phyloP scores from a whole-genome alignment of 2,329 filamentous ascomycete species.

The Cordyceps cateniannulata region DNA sequence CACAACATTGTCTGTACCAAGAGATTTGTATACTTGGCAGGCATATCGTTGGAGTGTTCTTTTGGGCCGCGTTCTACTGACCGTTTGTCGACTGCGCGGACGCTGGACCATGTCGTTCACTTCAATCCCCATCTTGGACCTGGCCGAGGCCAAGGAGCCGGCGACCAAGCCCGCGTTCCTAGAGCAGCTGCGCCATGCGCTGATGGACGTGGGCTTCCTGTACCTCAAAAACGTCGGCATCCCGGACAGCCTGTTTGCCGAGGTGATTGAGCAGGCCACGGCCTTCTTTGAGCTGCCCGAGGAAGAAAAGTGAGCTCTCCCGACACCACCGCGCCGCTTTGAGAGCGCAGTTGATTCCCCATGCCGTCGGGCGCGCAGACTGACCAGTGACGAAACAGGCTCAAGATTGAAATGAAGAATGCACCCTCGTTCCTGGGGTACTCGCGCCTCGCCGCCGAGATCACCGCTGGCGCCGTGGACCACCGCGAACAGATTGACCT shows the following conservation, averaged over 20 bases:
- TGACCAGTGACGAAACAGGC: conserved; percentile 21
- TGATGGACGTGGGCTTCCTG: conserved; percentile 82
- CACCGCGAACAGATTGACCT: conserved; percentile 85
- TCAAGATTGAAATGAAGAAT: conserved; percentile 68
- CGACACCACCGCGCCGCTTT: too few species aligned
- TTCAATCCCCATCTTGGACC: conserved; percentile 69
- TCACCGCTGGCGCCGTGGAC: conserved; percentile 69
- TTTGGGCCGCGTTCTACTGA: neutral
- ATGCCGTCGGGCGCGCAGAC: too few species aligned
- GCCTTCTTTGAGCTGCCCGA: conserved; percentile 70
- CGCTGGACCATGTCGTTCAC: conserved; percentile 65
- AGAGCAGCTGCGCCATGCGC: conserved; percentile 60
- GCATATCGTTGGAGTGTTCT: neutral
- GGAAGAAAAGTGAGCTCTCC: conserved; percentile 59
- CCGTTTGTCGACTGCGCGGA: too few species aligned
- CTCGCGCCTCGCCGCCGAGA: conserved; percentile 57
- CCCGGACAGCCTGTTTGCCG: conserved; percentile 54
- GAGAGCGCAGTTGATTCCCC: too few species aligned
- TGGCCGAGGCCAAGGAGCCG: conserved; percentile 57
- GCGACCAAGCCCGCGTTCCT: conserved; percentile 68
- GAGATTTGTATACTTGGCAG: too few species aligned
- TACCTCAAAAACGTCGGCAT: conserved; percentile 79
- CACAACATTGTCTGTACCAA: neutral
- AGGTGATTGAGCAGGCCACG: conserved; percentile 62
- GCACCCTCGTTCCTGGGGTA: conserved; percentile 66